Percentiles rank a stretch among this genome's conserved stretches.
These are phyloP conservation scores for Russula sp. DNA, from an alignment of 768 basidiomycete species.

Conservation along the genomic window DNA sequence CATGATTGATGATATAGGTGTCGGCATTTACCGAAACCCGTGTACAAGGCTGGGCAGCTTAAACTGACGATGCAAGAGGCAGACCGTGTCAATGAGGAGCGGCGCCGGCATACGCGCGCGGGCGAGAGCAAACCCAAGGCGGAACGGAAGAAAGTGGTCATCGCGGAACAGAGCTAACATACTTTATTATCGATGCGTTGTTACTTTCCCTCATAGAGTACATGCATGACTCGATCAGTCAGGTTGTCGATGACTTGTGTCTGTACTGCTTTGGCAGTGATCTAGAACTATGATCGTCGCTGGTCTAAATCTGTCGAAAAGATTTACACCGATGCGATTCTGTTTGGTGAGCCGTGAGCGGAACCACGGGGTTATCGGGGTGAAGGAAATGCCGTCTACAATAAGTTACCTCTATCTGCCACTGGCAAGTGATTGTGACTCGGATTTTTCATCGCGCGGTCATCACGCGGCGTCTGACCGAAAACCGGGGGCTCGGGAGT, in stretches of 20 bases:
- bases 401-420: too few species aligned
- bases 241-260: not conserved
- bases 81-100: conserved; percentile 85
- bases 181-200: not conserved
- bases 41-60: conserved; percentile 82
- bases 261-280: not conserved
- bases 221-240: not conserved
- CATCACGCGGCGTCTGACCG: not conserved
- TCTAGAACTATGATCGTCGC: not conserved
- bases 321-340: not conserved
- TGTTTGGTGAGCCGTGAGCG: not conserved
- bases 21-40: conserved; percentile 84
- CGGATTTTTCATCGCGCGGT: too few species aligned
- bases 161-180: conserved; percentile 67
- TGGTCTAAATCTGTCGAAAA: too few species aligned
- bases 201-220: not conserved
- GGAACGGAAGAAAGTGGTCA: conserved; percentile 84
- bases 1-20: conserved; percentile 42
- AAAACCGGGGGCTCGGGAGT: not conserved
- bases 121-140: conserved; percentile 87
- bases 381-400: too few species aligned
- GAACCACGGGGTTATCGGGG: not conserved
- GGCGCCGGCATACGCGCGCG: conserved; percentile 83
- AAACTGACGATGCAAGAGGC: conserved; percentile 94
- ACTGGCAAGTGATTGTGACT: too few species aligned